Percentiles rank a stretch among this genome's conserved stretches.
phyloP scores from a whole-genome alignment of 1,139 yeast species.

The Saccharomycopsis hybrid region DNA sequence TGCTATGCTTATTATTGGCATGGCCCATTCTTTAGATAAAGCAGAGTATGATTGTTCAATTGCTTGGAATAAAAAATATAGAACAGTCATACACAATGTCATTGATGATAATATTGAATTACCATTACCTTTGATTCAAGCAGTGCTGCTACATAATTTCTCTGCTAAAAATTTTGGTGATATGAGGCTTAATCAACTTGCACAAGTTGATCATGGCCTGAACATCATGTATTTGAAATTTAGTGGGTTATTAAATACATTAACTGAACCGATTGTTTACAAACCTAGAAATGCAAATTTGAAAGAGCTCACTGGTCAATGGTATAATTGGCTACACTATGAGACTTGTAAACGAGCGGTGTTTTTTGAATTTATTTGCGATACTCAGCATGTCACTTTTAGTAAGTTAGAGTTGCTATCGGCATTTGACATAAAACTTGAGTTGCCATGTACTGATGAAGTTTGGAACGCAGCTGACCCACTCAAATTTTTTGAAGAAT shows the following conservation, averaged over 20 bases:
- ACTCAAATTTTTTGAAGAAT: constrained; percentile 26
- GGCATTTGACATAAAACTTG: constrained; percentile 33
- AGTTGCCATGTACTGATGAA: constrained; percentile 35
- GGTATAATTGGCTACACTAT: constrained; percentile 31
- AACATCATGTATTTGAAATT: constrained; percentile 26
- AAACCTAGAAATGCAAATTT: constrained; percentile 9
- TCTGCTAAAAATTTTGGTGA: constrained; percentile 27
- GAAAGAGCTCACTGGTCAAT: constrained; percentile 21
- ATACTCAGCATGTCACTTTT: constrained; percentile 27
- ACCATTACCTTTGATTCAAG: constrained; percentile 25
- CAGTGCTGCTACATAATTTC: constrained; percentile 25
- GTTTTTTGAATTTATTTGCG: constrained; percentile 29
- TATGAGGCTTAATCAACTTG: constrained; percentile 21
- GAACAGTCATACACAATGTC: constrained; percentile 26
- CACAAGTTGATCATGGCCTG: constrained; percentile 28
- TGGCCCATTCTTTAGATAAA: constrained; percentile 23
- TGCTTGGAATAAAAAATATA: constrained; percentile 25
- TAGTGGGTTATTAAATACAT: constrained; percentile 24
- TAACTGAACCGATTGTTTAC: constrained; percentile 23
- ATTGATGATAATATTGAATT: constrained; percentile 21
- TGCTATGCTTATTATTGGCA: constrained; percentile 33
- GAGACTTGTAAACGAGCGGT: constrained; percentile 31
- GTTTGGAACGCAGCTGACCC: constrained; percentile 33
- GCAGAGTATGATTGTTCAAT: constrained; percentile 20
- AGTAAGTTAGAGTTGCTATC: constrained; percentile 25